Evolutionary conservation across 2,329 filamentous ascomycete genomes (phyloP), one percentile per base, ranked within the genome.

Genomic region (Dactylellina leptospora): DNA sequence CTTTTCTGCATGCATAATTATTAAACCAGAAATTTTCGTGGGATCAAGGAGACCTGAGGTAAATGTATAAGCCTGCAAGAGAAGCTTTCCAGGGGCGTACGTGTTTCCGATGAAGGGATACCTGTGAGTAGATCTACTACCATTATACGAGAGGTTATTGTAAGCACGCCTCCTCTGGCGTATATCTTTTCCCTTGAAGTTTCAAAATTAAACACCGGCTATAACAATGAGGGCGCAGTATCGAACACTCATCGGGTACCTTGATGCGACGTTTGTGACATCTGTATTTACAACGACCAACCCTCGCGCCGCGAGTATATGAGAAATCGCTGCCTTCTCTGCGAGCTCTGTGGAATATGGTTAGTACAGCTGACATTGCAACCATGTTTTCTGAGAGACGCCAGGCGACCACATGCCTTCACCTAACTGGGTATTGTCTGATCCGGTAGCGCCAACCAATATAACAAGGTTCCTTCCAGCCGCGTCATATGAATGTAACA

Each of bases 381-480:
- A n/a, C n/a, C n/a, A n/a, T n/a, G n/a, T n/a, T n/a, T n/a, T n/a
- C n/a, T n/a, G n/a, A n/a, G n/a, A n/a, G n/a, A n/a, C n/a, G n/a
- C n/a, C n/a, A n/a, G n/a, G n/a, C n/a, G n/a, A n/a, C n/a, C n/a
- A n/a, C 78, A 22, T 78, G 83, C 82, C 81, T 82, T 97, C 95
- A 75, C 95, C 95, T 71, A 99, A 92, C 93, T 93, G 97, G 62
- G 89, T 88, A 86, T 97, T 97, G 78, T 99, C 95, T 70, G 91
- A 87, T 30, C 97, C 92, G 71, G 95, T 90, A 33, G 95, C 93
- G 8, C 92, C 93, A 42, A 97, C 87, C 18, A 99, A 82, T 45
- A 99, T 83, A 51, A 99, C 88, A 60, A 99, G 83, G 78, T 96
- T 97, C 81, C 95, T 96, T 11, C 95, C 95, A 2, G 92, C 92